These are phyloP conservation scores for Wickerhamomyces sp. DNA, from an alignment of 1,139 yeast genomes.

Conservation along the genomic window DNA sequence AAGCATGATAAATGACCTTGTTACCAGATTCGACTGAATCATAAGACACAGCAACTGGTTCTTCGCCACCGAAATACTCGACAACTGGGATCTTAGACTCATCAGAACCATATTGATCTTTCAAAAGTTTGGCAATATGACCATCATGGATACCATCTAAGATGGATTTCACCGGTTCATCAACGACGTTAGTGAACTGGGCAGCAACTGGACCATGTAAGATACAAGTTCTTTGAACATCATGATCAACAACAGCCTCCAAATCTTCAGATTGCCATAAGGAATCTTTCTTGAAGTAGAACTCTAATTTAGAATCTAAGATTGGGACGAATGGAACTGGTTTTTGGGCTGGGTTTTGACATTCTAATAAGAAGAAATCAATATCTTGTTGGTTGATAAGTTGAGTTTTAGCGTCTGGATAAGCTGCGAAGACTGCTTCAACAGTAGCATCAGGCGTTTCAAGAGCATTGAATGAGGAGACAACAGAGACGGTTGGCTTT, in stretches of 20 bases:
- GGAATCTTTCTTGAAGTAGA: constrained; percentile 96
- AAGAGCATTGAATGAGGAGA: constrained; percentile 70
- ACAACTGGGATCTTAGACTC: constrained; percentile 73
- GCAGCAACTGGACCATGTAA: constrained; percentile 99
- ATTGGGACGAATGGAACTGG: constrained; percentile 98
- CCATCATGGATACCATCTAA: constrained; percentile 88
- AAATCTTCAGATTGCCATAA: constrained; percentile 98
- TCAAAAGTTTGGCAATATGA: constrained; percentile 66
- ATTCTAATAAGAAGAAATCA: constrained; percentile 83
- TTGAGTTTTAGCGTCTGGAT: constrained; percentile 73
- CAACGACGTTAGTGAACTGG: constrained; percentile 77
- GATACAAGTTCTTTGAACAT: constrained; percentile 97
- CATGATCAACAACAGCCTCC: constrained; percentile 93
- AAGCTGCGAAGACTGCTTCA: constrained; percentile 56
- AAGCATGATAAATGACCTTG: constrained; percentile 43
- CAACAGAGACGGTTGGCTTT: constrained; percentile 51
- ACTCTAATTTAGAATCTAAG: constrained; percentile 89
- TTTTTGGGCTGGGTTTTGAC: constrained; percentile 83
- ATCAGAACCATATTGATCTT: constrained; percentile 70
- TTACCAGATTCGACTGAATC: constrained; percentile 30
- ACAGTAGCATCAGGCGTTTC: constrained; percentile 61
- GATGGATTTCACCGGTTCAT: constrained; percentile 90
- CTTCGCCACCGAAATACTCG: constrained; percentile 80
- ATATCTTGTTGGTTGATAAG: constrained; percentile 92
- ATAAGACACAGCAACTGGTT: constrained; percentile 39